A percentile compares a stretch with the other conserved stretches of the same genome.
Conservation (phyloP, 2,329 filamentous ascomycete species). For the Pyricularia sp. region DNA sequence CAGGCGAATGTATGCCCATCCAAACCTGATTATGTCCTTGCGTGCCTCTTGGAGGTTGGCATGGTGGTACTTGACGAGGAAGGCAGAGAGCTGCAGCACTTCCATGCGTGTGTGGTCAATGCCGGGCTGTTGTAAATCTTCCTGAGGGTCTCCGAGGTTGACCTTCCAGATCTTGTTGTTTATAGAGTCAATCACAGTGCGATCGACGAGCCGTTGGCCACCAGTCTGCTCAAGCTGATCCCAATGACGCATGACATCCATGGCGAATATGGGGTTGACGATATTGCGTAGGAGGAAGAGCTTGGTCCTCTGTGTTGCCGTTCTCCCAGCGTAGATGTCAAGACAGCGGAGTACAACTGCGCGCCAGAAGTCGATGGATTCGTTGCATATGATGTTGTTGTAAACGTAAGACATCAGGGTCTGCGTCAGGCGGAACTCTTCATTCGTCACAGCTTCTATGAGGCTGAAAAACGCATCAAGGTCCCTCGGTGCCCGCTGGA, state of each 20-base stretch:
- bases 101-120: constrained; percentile 97
- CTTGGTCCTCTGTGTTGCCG: constrained; percentile 79
- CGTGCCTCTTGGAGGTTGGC: constrained; percentile 79
- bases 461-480: constrained; percentile 77
- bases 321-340: constrained; percentile 74
- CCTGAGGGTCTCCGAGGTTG: constrained; percentile 69
- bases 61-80: constrained; percentile 93
- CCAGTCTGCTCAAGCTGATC: constrained; percentile 44
- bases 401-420: constrained; percentile 78
- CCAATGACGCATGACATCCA: constrained; percentile 87
- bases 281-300: constrained; percentile 86
- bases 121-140: constrained; percentile 75
- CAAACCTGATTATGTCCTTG: constrained; percentile 98
- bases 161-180: constrained; percentile 92
- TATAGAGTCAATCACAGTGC: constrained; percentile 77
- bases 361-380: constrained; percentile 80
- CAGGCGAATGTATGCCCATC: constrained; percentile 96
- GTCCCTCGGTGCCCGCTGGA: constrained; percentile 65
- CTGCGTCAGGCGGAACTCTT: constrained; percentile 71
- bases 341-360: constrained; percentile 75
- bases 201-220: constrained; percentile 71
- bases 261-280: constrained; percentile 91
- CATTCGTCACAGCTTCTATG: constrained; percentile 73
- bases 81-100: constrained; percentile 84
- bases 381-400: constrained; percentile 69